These are phyloP conservation scores for Pilasporangium apinafurcum DNA, from an alignment of 352 stramenopile species.

Conservation along the genomic window DNA sequence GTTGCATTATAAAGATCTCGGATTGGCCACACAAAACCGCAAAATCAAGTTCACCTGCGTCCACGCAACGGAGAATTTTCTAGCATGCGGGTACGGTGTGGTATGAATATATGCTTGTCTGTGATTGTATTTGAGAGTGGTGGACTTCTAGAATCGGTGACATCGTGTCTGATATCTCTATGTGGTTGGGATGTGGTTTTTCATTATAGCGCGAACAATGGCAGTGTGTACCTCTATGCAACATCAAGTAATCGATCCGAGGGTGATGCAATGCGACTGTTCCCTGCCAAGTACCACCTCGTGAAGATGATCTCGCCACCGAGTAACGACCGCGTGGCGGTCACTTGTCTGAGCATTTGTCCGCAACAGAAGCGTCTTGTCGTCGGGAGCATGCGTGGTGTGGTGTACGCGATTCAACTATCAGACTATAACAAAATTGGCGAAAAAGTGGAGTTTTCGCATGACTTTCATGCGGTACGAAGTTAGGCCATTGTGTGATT, in stretches of 20 bases:
- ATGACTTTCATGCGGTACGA: constrained; percentile 71
- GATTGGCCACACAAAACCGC: constrained; percentile 43
- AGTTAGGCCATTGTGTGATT: neutral
- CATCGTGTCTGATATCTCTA: neutral
- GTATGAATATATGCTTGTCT: neutral
- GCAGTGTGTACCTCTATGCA: constrained; percentile 78
- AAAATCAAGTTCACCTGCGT: constrained; percentile 77
- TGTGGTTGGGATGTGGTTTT: neutral
- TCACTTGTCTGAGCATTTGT: constrained; percentile 77
- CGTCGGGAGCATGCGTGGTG: constrained; percentile 67
- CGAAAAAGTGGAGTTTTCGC: constrained; percentile 84
- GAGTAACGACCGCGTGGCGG: constrained; percentile 57
- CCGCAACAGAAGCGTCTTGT: constrained; percentile 75
- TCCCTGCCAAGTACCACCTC: constrained; percentile 66
- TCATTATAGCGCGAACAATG: constrained; percentile 55
- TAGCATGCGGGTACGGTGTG: constrained; percentile 71
- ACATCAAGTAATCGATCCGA: constrained; percentile 36
- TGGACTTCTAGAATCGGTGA: too few relatives aligned
- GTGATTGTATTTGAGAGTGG: neutral
- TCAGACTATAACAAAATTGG: constrained; percentile 84
- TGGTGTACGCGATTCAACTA: constrained; percentile 78
- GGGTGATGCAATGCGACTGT: constrained; percentile 23
- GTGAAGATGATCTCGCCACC: constrained; percentile 85
- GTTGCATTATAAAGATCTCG: constrained; percentile 70
- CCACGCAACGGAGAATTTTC: constrained; percentile 81